These are phyloP conservation scores for Suillus decipiens DNA, from an alignment of 768 basidiomycete genomes.

Conservation along the genomic window DNA sequence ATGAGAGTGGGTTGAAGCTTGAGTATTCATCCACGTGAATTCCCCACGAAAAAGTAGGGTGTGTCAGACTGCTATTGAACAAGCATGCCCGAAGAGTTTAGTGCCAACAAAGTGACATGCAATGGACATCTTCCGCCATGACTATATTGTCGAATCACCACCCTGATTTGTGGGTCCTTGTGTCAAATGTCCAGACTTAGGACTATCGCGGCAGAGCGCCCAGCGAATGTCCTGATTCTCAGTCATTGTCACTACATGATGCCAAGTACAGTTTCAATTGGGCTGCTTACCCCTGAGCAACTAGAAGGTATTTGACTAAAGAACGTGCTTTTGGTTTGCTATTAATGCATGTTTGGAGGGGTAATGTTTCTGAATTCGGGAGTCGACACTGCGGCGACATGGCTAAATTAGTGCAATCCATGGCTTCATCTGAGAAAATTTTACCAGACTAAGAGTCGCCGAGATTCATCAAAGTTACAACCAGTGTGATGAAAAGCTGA, in stretches of 20 bases:
- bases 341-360: neutral
- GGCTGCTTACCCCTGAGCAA: neutral
- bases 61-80: neutral
- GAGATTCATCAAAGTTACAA: neutral
- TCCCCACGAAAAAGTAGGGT: neutral
- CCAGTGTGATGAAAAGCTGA: neutral
- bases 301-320: neutral
- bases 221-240: neutral
- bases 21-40: neutral
- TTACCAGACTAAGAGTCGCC: slow-evolving; percentile 3
- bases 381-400: neutral
- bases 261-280: neutral
- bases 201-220: neutral
- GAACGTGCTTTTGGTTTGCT: neutral
- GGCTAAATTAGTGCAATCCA: neutral
- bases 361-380: neutral
- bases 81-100: neutral
- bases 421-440: neutral
- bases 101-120: neutral
- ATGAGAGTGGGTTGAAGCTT: neutral
- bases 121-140: neutral
- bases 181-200: slow-evolving; percentile 5
- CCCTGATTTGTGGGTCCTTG: neutral
- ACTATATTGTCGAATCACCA: neutral
- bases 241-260: neutral